A percentile compares a stretch with the other conserved stretches of the same genome.
Conservation (phyloP, 208 protist species). For the Porcisia deanei region DNA sequence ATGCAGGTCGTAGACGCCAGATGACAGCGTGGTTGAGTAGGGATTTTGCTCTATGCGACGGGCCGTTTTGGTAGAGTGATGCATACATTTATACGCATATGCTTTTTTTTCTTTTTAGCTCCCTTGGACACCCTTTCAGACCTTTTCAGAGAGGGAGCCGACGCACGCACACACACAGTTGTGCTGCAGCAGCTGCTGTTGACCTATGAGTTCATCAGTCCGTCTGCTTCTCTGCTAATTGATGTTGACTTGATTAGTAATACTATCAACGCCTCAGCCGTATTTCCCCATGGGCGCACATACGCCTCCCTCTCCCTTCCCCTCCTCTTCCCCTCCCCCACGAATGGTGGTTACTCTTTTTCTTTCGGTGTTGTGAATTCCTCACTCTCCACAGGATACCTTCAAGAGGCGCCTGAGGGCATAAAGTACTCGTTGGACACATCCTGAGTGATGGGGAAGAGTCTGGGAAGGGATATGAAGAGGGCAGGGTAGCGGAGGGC, state of each 20-base stretch:
- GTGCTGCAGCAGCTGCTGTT: background rate
- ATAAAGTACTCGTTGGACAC: background rate
- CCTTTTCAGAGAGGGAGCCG: background rate
- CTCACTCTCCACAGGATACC: background rate
- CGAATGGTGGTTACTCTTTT: too few relatives aligned
- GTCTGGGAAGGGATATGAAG: background rate
- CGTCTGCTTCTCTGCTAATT: background rate
- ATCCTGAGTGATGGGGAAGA: background rate
- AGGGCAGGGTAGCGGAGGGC: background rate
- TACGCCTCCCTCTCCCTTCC: background rate
- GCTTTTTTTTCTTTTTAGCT: background rate
- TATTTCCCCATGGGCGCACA: background rate
- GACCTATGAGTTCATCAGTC: background rate
- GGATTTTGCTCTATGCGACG: background rate
- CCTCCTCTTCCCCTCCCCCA: background rate
- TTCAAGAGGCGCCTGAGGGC: background rate
- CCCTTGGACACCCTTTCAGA: background rate
- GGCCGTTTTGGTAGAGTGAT: background rate
- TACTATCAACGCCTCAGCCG: background rate
- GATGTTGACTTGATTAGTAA: background rate
- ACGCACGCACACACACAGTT: background rate
- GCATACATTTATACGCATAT: too few relatives aligned
- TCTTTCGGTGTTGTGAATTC: background rate
- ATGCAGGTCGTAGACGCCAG: slow-evolving; percentile 58
- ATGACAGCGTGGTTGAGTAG: slow-evolving; percentile 1